phyloP scores from a whole-genome alignment of 1,284 basidiomycete species.

The Naganishia cerealis region DNA sequence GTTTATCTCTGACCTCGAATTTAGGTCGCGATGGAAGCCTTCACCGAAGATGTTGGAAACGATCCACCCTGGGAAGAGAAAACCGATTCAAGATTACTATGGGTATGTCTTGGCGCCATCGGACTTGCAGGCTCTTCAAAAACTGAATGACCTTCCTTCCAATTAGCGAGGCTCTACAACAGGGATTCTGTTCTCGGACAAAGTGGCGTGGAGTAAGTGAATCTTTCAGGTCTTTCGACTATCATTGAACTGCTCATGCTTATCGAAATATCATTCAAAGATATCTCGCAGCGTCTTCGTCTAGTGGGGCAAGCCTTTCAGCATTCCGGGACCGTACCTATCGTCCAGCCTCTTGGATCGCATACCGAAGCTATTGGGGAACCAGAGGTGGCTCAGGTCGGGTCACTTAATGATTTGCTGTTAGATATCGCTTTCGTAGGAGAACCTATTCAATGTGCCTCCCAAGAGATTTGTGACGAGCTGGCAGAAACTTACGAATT shows the following conservation, averaged over 20 bases:
- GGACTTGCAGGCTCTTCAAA: background rate
- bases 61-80: conserved; percentile 64
- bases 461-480: conserved; percentile 55
- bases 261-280: conserved; percentile 29
- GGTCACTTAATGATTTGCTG: conserved; percentile 58
- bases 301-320: conserved; percentile 50
- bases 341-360: conserved; percentile 40
- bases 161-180: conserved; percentile 63
- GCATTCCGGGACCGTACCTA: conserved; percentile 54
- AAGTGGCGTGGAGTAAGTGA: conserved; percentile 57
- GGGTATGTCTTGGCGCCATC: conserved; percentile 48
- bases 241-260: background rate
- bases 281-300: conserved; percentile 58
- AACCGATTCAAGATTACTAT: conserved; percentile 61
- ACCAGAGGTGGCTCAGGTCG: conserved; percentile 51
- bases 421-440: conserved; percentile 64
- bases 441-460: conserved; percentile 57
- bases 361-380: conserved; percentile 55
- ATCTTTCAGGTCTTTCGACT: background rate
- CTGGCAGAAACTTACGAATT: conserved; percentile 59
- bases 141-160: background rate
- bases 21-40: conserved; percentile 52
- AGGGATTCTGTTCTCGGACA: conserved; percentile 60
- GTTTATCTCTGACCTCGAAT: conserved; percentile 21
- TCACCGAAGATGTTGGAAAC: conserved; percentile 53